Evolutionary conservation across 768 basidiomycete species (phyloP).

Genomic region (Pleurotus eryngii): DNA sequence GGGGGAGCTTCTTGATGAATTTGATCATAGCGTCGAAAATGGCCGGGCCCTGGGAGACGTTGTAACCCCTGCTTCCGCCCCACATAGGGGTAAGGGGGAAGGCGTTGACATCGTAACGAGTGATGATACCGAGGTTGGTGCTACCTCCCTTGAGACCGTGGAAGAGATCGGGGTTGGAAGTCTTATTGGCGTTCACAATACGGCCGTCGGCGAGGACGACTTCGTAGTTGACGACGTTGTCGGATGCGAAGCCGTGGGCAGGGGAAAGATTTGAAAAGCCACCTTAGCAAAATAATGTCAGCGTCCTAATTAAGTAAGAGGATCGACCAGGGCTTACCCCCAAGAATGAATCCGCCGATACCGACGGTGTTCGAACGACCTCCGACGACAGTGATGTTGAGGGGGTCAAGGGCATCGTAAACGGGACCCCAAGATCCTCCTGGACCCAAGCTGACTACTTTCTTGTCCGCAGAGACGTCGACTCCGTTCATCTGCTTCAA

Average conservation of each 20-base stretch:
- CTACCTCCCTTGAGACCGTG: constrained; percentile 14
- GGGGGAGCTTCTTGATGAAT: neutral
- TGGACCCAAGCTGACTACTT: constrained; percentile 8
- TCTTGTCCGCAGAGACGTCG: constrained; percentile 4
- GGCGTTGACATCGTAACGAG: constrained; percentile 13
- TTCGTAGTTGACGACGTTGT: constrained; percentile 11
- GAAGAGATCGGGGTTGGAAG: constrained; percentile 12
- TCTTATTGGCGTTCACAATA: constrained; percentile 6
- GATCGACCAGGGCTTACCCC: constrained; percentile 6
- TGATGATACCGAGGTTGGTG: constrained; percentile 18
- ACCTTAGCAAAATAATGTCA: constrained; percentile 1
- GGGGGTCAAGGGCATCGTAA: constrained; percentile 8
- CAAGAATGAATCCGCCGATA: constrained; percentile 13
- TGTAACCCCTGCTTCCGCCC: constrained; percentile 13
- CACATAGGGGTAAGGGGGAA: constrained; percentile 7
- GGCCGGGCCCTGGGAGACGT: neutral
- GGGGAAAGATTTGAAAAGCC: constrained; percentile 14
- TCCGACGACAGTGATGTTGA: constrained; percentile 8
- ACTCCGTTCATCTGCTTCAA: constrained; percentile 3
- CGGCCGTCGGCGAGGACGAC: constrained; percentile 14
- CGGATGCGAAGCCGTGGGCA: constrained; percentile 10
- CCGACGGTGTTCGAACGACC: constrained; percentile 12
- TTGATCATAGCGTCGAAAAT: constrained; percentile 5
- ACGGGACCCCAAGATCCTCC: constrained; percentile 9
- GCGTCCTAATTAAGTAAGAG: neutral